phyloP scores from a whole-genome alignment of 441 rosid species.

The Corymbia citriodora region DNA sequence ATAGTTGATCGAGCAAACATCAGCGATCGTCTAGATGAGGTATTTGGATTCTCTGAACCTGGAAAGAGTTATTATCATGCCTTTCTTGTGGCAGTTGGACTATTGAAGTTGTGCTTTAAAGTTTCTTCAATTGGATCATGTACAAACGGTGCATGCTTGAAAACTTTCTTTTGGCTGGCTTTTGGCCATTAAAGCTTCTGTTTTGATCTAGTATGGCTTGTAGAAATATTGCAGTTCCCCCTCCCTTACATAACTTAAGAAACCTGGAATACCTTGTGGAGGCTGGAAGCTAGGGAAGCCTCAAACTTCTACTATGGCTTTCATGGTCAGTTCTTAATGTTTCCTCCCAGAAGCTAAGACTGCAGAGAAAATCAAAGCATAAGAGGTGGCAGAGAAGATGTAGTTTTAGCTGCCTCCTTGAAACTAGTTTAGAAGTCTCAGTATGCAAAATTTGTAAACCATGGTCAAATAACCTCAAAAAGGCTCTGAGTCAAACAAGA shows the following conservation, averaged over 20 bases:
- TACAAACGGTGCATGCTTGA: neutral
- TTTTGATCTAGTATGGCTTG: neutral
- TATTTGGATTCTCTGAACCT: conserved; percentile 8
- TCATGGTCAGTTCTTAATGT: neutral
- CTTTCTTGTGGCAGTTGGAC: neutral
- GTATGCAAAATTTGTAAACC: neutral
- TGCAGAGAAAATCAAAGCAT: neutral
- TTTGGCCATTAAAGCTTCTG: neutral
- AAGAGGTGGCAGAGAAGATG: neutral
- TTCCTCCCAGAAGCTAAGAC: neutral
- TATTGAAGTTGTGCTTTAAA: neutral
- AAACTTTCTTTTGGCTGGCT: neutral
- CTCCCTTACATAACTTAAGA: neutral
- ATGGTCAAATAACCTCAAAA: neutral
- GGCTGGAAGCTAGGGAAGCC: neutral
- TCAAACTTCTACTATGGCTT: neutral
- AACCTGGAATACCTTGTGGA: neutral
- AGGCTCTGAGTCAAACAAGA: neutral
- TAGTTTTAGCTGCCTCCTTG: neutral
- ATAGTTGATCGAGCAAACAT: conserved; percentile 68
- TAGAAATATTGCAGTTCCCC: neutral
- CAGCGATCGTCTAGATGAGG: conserved; percentile 80
- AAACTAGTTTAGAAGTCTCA: neutral
- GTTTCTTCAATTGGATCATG: neutral
- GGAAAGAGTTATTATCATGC: neutral